phyloP scores from a whole-genome alignment of 2,329 filamentous ascomycete species.

The Xylariaceae sp. region DNA sequence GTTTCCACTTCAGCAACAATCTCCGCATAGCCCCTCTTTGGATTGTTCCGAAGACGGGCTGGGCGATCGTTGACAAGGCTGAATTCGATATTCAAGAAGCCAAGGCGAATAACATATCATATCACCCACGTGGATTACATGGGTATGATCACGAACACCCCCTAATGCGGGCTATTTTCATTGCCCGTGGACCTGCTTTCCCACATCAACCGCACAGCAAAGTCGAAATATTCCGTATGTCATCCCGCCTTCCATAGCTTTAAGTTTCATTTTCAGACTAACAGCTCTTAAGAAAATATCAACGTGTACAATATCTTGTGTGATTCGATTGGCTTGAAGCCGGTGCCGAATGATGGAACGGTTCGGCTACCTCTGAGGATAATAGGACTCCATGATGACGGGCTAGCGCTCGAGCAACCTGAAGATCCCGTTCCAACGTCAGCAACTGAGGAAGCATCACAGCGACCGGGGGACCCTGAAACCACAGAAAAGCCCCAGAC shows the following conservation, averaged over 20 bases:
- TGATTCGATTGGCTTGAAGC: slow-evolving; percentile 72
- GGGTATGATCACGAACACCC: slow-evolving; percentile 95
- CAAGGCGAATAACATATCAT: slow-evolving; percentile 59
- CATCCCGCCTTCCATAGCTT: background rate
- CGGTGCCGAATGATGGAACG: slow-evolving; percentile 83
- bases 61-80: slow-evolving; percentile 78
- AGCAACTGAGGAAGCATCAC: slow-evolving; percentile 12
- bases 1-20: slow-evolving; percentile 88
- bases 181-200: slow-evolving; percentile 88
- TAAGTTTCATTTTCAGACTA: slow-evolving; percentile 19
- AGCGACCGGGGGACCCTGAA: too few species aligned
- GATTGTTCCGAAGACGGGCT: slow-evolving; percentile 88
- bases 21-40: slow-evolving; percentile 88
- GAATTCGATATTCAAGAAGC: slow-evolving; percentile 73
- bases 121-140: slow-evolving; percentile 80
- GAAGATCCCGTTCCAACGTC: slow-evolving; percentile 26
- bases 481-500: too few species aligned
- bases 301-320: slow-evolving; percentile 95
- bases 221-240: slow-evolving; percentile 77
- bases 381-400: slow-evolving; percentile 55
- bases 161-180: slow-evolving; percentile 92
- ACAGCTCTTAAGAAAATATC: slow-evolving; percentile 67
- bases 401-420: slow-evolving; percentile 24
- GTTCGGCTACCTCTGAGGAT: slow-evolving; percentile 66
- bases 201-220: slow-evolving; percentile 77